These are phyloP conservation scores for Phytophthora lateralis DNA, from an alignment of 352 stramenopile species.

Conservation along the genomic window DNA sequence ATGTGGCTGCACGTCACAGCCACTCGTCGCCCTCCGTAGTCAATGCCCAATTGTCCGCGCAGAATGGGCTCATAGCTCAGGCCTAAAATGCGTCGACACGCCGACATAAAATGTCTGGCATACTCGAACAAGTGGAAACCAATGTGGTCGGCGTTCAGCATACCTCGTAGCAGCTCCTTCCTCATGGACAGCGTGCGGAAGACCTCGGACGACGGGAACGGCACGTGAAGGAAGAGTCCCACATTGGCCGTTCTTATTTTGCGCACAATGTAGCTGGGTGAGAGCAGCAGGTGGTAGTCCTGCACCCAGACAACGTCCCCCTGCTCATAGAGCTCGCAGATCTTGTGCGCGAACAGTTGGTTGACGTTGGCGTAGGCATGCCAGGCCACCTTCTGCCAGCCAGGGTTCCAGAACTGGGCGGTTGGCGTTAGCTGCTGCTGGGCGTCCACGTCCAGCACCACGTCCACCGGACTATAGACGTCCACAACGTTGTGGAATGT, in stretches of 20 bases:
- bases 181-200: slow-evolving; percentile 96
- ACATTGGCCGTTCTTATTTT: slow-evolving; percentile 90
- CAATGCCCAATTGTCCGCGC: slow-evolving; percentile 91
- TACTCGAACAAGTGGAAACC: slow-evolving; percentile 95
- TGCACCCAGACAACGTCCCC: slow-evolving; percentile 97
- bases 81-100: slow-evolving; percentile 93
- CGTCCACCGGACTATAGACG: slow-evolving; percentile 79
- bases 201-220: slow-evolving; percentile 98
- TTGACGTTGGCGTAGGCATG: slow-evolving; percentile 95
- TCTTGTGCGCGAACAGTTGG: slow-evolving; percentile 90
- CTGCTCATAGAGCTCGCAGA: slow-evolving; percentile 76
- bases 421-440: slow-evolving; percentile 25
- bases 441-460: slow-evolving; percentile 49
- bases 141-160: slow-evolving; percentile 92
- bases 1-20: slow-evolving; percentile 95
- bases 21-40: slow-evolving; percentile 95
- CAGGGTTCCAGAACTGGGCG: slow-evolving; percentile 67
- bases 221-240: slow-evolving; percentile 97
- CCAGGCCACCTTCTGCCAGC: slow-evolving; percentile 82
- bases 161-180: slow-evolving; percentile 89
- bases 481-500: slow-evolving; percentile 97
- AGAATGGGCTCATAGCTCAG: slow-evolving; percentile 93
- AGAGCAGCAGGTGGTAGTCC: slow-evolving; percentile 97
- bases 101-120: slow-evolving; percentile 91
- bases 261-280: slow-evolving; percentile 95